phyloP scores from a whole-genome alignment of 768 basidiomycete species.

The Pulveroboletus sp. region DNA sequence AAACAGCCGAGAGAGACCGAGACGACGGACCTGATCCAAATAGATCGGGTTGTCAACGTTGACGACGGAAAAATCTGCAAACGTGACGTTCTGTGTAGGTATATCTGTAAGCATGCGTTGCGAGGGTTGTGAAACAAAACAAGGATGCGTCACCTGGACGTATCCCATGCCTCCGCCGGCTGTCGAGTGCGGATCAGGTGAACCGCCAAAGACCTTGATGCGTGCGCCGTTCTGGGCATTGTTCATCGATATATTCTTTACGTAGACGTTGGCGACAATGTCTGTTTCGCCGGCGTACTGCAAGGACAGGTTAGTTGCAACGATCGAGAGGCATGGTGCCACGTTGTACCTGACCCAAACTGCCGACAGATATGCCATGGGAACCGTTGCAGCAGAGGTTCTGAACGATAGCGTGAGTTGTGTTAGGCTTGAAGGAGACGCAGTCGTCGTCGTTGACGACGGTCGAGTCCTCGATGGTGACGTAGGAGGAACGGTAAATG shows the following conservation, averaged over 20 bases:
- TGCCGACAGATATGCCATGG: slow-evolving; percentile 46
- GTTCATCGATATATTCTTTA: slow-evolving; percentile 40
- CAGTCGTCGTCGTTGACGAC: slow-evolving; percentile 44
- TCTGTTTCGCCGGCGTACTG: slow-evolving; percentile 39
- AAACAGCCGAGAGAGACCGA: background rate
- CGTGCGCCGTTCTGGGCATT: slow-evolving; percentile 47
- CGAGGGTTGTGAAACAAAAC: background rate
- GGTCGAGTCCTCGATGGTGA: slow-evolving; percentile 35
- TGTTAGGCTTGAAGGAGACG: slow-evolving; percentile 27
- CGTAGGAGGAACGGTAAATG: slow-evolving; percentile 39
- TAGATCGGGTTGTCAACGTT: slow-evolving; percentile 43
- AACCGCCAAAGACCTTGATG: slow-evolving; percentile 51
- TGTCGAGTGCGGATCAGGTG: slow-evolving; percentile 35
- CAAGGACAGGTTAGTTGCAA: background rate
- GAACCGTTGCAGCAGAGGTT: slow-evolving; percentile 41
- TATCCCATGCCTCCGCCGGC: slow-evolving; percentile 43
- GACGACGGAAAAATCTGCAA: slow-evolving; percentile 25
- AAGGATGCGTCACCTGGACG: slow-evolving; percentile 30
- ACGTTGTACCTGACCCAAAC: slow-evolving; percentile 37
- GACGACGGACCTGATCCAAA: slow-evolving; percentile 31
- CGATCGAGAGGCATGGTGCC: background rate
- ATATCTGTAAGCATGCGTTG: no score
- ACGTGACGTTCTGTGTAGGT: slow-evolving; percentile 20
- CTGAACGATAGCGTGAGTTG: slow-evolving; percentile 38
- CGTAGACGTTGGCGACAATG: slow-evolving; percentile 43